Evolutionary conservation across 495 filamentous ascomycete species (phyloP).

Genomic region (Aspergillus homomorphus): DNA sequence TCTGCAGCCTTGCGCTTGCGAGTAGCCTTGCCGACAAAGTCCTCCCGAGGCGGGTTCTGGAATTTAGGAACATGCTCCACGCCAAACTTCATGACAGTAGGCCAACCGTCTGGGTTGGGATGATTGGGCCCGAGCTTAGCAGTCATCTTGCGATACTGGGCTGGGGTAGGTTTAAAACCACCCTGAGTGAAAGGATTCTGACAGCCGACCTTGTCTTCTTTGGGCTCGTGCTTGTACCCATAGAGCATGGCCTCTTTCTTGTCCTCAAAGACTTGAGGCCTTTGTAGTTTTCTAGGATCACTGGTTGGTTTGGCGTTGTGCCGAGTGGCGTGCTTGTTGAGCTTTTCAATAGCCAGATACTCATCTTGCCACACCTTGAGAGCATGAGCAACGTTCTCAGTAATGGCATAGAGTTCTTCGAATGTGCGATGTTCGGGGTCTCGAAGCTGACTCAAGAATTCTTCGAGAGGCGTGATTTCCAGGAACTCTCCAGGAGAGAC

Average conservation of each 20-base stretch:
- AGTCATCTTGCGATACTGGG: conserved; percentile 39
- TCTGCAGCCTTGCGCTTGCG: conserved; percentile 47
- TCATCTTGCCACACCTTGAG: conserved; percentile 63
- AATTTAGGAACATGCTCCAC: conserved; percentile 36
- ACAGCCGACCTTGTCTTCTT: conserved; percentile 24
- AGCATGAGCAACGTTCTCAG: conserved; percentile 50
- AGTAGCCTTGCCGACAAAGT: conserved; percentile 50
- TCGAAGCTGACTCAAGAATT: conserved; percentile 33
- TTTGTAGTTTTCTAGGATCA: conserved; percentile 25
- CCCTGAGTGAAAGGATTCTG: conserved; percentile 45
- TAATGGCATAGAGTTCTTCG: conserved; percentile 52
- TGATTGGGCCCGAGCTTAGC: conserved; percentile 32
- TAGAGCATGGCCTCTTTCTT: conserved; percentile 45
- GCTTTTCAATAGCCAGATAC: conserved; percentile 56
- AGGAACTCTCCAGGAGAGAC: conserved; percentile 45
- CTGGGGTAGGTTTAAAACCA: conserved; percentile 43
- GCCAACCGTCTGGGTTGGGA: conserved; percentile 42
- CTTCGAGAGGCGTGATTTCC: conserved; percentile 33
- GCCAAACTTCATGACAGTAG: conserved; percentile 29
- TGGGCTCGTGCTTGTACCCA: conserved; percentile 39
- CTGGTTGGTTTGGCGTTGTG: conserved; percentile 24
- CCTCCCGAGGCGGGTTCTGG: conserved; percentile 50
- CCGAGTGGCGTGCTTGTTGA: conserved; percentile 49
- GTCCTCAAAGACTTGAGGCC: conserved; percentile 33
- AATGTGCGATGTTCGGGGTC: conserved; percentile 34